phyloP scores from a whole-genome alignment of 352 stramenopile genomes.

The Phytopythium oedochilum region DNA sequence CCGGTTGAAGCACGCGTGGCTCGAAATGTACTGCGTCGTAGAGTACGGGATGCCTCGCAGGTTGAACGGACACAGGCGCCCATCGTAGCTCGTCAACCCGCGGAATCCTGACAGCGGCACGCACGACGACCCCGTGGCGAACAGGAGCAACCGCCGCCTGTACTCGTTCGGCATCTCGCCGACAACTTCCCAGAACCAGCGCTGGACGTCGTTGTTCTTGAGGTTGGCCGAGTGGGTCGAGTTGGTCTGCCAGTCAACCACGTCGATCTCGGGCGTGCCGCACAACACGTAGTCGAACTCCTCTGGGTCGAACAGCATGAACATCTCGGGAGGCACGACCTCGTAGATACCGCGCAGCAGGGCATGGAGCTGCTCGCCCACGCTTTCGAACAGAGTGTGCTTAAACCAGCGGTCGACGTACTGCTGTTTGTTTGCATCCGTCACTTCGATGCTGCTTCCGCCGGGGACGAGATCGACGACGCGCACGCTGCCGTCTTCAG shows the following conservation, averaged over 20 bases:
- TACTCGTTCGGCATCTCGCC: slow-evolving; percentile 82
- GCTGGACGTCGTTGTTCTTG: slow-evolving; percentile 20
- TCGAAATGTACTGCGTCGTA: slow-evolving; percentile 57
- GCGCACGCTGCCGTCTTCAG: slow-evolving; percentile 3
- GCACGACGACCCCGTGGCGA: slow-evolving; percentile 74
- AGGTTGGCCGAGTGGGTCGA: slow-evolving; percentile 62
- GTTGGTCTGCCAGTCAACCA: slow-evolving; percentile 93
- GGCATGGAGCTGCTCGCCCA: slow-evolving; percentile 47
- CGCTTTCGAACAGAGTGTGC: slow-evolving; percentile 52
- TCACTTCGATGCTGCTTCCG: slow-evolving; percentile 79
- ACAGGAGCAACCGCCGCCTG: slow-evolving; percentile 65
- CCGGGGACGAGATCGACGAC: slow-evolving; percentile 44
- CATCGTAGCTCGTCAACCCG: slow-evolving; percentile 78
- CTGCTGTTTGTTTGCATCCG: slow-evolving; percentile 92
- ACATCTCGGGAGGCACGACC: slow-evolving; percentile 91
- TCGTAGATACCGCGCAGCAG: slow-evolving; percentile 95
- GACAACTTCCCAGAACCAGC: slow-evolving; percentile 97
- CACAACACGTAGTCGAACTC: slow-evolving; percentile 97
- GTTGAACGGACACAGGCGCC: slow-evolving; percentile 68
- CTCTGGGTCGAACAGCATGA: slow-evolving; percentile 96
- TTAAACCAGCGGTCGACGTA: slow-evolving; percentile 89
- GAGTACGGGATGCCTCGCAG: slow-evolving; percentile 46
- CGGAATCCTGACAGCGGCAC: slow-evolving; percentile 72
- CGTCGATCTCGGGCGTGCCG: slow-evolving; percentile 94
- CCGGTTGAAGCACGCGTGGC: slow-evolving; percentile 79